Evolutionary conservation across 768 basidiomycete species (phyloP), one percentile per base, ranked within the genome.

Genomic region (Serendipita indica): DNA sequence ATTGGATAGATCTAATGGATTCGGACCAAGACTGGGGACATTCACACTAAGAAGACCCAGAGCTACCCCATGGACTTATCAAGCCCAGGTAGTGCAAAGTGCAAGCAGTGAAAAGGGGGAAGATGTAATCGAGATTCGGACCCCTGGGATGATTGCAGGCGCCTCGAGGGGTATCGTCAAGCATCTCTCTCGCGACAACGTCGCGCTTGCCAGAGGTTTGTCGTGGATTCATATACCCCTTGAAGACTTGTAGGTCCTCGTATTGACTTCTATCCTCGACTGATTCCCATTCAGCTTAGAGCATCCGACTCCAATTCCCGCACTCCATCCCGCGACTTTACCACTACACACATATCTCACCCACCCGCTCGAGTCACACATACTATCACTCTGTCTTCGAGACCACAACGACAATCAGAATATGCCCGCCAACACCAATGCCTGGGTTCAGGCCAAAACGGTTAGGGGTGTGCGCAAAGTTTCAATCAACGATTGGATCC

Each of bases 91-190:
- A 25, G 22, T 10, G 45, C 10, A 46, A 10, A 25, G 14, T 20
- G 10, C 45, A 46, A 46, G 22, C 13, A 20, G 10, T 14, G 45
- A 20, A n/a, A 20, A 60, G n/a, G 65, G 62, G 16, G 61, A 46
- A 10, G 13, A 22, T 2, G 0, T 52, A 3, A 61, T 78, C 39
- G 66, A 72, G 12, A 72, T 86, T 18, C 64, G 69, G 32, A 89
- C 87, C 0, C 88, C 88, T 0, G 77, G 75, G 2, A 60, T 85
- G 43, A 66, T 87, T 25, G 74, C 80, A 0, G 68, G 75, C 2
- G 86, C 86, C 3, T 83, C 83, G 39, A 80, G 88, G 13, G 88
- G 88, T 0, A 73, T 83, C 27, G 73, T 90, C 0, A 83, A 83
- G 0, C 88, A 90, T 68, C 71, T 89, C 3, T 82, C 84, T 4